These are phyloP conservation scores for Orbilia ellipsospora DNA, from an alignment of 2,329 filamentous ascomycete species.

Conservation along the genomic window DNA sequence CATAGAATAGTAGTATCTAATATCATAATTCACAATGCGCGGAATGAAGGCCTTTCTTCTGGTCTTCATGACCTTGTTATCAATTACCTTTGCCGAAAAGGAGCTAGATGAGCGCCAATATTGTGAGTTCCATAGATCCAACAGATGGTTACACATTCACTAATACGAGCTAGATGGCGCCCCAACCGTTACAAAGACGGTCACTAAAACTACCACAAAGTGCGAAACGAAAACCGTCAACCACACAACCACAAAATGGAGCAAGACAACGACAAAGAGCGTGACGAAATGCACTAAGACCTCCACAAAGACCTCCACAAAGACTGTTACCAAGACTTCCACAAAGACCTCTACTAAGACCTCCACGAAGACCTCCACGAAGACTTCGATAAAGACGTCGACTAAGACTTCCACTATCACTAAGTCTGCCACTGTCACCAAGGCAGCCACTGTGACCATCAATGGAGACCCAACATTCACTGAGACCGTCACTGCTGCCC, in stretches of 20 bases:
- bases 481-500: conserved; percentile 14
- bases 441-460: neutral
- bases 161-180: neutral
- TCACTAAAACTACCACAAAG: conserved; percentile 26
- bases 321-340: conserved; percentile 11
- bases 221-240: conserved; percentile 38
- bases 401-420: neutral
- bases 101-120: conserved; percentile 34
- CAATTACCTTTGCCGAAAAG: conserved; percentile 19
- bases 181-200: conserved; percentile 22
- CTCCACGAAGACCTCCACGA: neutral
- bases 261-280: conserved; percentile 24
- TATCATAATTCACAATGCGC: conserved; percentile 19
- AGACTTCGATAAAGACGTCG: neutral
- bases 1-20: conserved; percentile 11
- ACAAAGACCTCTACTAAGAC: neutral
- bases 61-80: conserved; percentile 27
- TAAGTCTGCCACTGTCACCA: conserved; percentile 14
- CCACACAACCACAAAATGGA: conserved; percentile 14
- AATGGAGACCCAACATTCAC: conserved; percentile 4
- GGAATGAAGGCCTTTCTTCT: conserved; percentile 28
- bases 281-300: conserved; percentile 8
- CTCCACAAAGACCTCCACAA: conserved; percentile 4
- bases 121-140: conserved; percentile 29
- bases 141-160: neutral